These are phyloP conservation scores for Pseudevernia furfuracea DNA, from an alignment of 495 filamentous ascomycete species.

Conservation along the genomic window DNA sequence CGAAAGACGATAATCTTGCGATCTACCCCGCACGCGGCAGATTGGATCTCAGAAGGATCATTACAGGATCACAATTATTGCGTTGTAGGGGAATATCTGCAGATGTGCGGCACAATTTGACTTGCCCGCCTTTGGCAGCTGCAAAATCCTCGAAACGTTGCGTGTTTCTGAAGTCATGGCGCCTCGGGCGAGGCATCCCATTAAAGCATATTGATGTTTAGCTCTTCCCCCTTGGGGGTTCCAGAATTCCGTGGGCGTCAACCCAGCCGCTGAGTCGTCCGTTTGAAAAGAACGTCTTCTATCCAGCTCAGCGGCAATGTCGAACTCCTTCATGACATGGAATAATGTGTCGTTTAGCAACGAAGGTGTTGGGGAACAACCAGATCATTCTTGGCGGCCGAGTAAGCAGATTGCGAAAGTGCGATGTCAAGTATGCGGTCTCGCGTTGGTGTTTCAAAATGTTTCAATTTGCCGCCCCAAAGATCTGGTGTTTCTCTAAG, in stretches of 20 bases:
- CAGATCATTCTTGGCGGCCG: not conserved
- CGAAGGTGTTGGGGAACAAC: not conserved
- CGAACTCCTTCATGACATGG: not conserved
- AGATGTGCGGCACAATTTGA: not conserved
- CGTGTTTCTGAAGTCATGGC: slow-evolving; percentile 3
- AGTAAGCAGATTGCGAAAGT: slow-evolving; percentile 3
- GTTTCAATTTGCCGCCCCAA: slow-evolving; percentile 5
- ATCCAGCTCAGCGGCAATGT: not conserved
- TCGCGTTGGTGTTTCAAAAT: not conserved
- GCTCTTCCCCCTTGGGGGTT: too few species aligned
- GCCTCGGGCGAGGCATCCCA: not conserved
- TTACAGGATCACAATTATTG: too few species aligned
- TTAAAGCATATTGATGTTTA: not conserved
- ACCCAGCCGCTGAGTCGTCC: not conserved
- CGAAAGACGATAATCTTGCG: not conserved
- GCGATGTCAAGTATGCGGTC: not conserved
- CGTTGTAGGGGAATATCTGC: too few species aligned
- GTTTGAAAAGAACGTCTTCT: not conserved
- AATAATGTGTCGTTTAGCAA: not conserved
- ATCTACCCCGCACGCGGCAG: slow-evolving; percentile 2
- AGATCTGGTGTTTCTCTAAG: slow-evolving; percentile 4
- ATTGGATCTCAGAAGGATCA: slow-evolving; percentile 1
- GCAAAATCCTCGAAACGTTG: not conserved
- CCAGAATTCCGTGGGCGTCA: not conserved
- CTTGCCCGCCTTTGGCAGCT: slow-evolving; percentile 1